A percentile compares a stretch with the other conserved stretches of the same genome.
Conservation (phyloP, 805 yeast species). For the Starmerella riodocensis region DNA sequence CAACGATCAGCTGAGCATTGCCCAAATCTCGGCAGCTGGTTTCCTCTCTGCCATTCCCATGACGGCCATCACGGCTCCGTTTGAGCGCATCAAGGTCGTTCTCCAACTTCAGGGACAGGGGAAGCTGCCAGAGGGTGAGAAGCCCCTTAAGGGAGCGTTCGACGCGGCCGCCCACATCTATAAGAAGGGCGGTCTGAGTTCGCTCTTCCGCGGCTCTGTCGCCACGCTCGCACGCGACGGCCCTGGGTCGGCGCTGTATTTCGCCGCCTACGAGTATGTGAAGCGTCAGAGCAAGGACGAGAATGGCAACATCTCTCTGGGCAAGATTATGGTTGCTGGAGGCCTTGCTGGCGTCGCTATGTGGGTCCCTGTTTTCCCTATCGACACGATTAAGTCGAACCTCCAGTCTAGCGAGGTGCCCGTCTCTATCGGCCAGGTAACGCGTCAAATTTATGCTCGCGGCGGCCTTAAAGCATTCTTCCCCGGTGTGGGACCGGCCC, state of each 20-base stretch:
- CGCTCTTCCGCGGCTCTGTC: constrained; percentile 78
- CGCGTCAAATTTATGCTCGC: constrained; percentile 51
- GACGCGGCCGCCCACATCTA: constrained; percentile 57
- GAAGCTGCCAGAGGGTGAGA: constrained; percentile 29
- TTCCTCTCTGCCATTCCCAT: constrained; percentile 90
- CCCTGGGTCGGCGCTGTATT: constrained; percentile 91
- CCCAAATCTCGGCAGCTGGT: constrained; percentile 79
- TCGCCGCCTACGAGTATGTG: constrained; percentile 81
- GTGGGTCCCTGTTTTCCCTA: constrained; percentile 95
- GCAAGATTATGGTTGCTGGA: constrained; percentile 77
- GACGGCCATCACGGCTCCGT: constrained; percentile 93
- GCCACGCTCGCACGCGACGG: constrained; percentile 96
- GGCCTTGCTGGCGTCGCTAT: constrained; percentile 92
- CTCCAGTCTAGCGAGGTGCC: constrained; percentile 51
- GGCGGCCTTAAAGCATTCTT: constrained; percentile 86
- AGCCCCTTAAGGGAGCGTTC: constrained; percentile 31
- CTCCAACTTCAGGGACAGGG: constrained; percentile 58
- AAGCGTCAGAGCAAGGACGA: constrained; percentile 38
- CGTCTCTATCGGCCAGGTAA: constrained; percentile 47
- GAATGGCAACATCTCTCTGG: constrained; percentile 44
- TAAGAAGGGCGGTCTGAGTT: constrained; percentile 65
- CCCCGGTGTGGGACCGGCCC: constrained; percentile 96
- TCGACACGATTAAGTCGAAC: constrained; percentile 82
- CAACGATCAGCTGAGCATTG: constrained; percentile 39
- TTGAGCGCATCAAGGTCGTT: constrained; percentile 88